These are phyloP conservation scores for Cyberlindnera nakhonratchasimensis DNA, from an alignment of 805 yeast species.

Conservation along the genomic window DNA sequence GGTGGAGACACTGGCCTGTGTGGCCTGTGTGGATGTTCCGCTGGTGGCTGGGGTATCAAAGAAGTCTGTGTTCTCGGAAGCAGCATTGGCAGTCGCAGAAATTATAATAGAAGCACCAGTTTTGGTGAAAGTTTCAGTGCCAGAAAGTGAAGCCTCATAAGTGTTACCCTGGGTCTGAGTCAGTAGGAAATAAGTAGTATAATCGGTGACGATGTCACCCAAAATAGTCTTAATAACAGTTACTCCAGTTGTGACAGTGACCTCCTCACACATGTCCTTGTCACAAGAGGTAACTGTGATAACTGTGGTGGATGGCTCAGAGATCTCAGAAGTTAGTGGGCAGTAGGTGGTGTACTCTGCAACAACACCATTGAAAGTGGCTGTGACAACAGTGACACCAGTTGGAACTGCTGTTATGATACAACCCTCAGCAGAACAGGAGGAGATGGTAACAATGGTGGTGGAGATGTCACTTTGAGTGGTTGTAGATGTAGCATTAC, in stretches of 20 bases:
- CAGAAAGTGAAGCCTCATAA: not conserved
- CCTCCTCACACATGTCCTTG: slow-evolving; percentile 6
- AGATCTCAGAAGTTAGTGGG: slow-evolving; percentile 10
- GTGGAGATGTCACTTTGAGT: not conserved
- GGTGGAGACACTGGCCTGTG: not conserved
- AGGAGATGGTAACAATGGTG: slow-evolving; percentile 31
- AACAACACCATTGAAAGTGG: slow-evolving; percentile 29
- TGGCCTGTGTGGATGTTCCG: not conserved
- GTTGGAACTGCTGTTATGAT: slow-evolving; percentile 32
- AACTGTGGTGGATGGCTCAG: not conserved
- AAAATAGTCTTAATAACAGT: slow-evolving; percentile 1
- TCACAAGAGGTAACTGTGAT: not conserved
- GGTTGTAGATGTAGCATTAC: not conserved
- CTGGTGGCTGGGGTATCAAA: no score
- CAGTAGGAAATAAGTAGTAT: not conserved
- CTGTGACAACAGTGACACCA: slow-evolving; percentile 33
- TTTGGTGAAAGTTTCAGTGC: not conserved
- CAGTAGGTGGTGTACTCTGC: slow-evolving; percentile 16
- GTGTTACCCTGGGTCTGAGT: not conserved
- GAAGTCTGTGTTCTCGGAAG: not conserved
- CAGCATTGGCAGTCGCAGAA: not conserved
- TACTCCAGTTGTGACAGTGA: slow-evolving; percentile 5
- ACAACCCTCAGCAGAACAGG: slow-evolving; percentile 34
- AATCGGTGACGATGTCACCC: not conserved
- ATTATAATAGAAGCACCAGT: not conserved